Conservation (phyloP, 2,329 filamentous ascomycete genomes). For the Pseudogymnoascus destructans region DNA sequence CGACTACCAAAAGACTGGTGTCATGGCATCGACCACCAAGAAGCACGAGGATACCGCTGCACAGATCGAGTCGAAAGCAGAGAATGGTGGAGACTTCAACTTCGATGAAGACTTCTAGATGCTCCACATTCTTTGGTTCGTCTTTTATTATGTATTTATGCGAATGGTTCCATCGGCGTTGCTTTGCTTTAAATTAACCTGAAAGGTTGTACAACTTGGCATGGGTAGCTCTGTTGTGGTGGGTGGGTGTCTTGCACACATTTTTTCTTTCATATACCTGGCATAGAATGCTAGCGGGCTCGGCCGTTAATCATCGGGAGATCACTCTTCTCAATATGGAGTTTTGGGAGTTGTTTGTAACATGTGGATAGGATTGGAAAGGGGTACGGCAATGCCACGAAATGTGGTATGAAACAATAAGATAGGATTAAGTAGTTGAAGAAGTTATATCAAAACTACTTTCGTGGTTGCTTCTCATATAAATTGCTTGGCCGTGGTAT, state of each 20-base stretch:
- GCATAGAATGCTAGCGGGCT: conserved; percentile 5
- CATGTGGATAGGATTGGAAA: conserved; percentile 4
- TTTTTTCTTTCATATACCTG: conserved; percentile 2
- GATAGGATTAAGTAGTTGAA: conserved; percentile 1
- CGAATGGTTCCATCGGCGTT: conserved; percentile 5
- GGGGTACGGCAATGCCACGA: conserved; percentile 1
- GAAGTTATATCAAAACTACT: not conserved
- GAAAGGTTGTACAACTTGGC: conserved; percentile 8
- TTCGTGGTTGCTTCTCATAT: not conserved
- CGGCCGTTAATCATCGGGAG: conserved; percentile 6
- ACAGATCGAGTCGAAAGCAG: conserved; percentile 38
- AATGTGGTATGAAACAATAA: conserved; percentile 3
- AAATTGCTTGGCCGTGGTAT: no score
- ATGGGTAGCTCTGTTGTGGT: not conserved
- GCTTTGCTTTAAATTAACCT: conserved; percentile 6
- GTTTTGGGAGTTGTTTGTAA: conserved; percentile 5
- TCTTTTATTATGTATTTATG: conserved; percentile 3
- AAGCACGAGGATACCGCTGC: conserved; percentile 38
- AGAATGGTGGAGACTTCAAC: conserved; percentile 65
- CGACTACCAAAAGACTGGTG: conserved; percentile 98
- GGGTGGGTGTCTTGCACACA: not conserved
- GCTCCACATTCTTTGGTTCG: conserved; percentile 13
- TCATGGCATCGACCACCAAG: conserved; percentile 86
- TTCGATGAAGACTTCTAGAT: conserved; percentile 96
- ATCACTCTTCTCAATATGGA: conserved; percentile 5